Evolutionary conservation across 2,329 filamentous ascomycete genomes (phyloP).

Genomic region (Eutypa lata): DNA sequence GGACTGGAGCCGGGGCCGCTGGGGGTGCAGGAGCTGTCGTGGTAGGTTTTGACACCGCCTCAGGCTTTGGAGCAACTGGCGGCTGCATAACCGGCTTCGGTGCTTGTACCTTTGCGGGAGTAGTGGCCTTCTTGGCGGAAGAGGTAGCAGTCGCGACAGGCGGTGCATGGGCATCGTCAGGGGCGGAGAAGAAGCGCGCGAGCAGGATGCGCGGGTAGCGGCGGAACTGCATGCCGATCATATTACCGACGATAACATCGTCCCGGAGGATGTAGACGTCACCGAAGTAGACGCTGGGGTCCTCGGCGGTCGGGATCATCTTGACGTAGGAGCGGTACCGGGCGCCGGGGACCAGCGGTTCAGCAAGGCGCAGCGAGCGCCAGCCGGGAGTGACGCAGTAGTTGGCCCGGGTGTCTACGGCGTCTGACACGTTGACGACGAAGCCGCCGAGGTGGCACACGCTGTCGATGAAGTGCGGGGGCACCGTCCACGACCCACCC

Average conservation of each 20-base stretch:
- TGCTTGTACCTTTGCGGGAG: too few relatives aligned
- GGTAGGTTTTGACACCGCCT: too few relatives aligned
- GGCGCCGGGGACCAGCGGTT: slow-evolving; percentile 25
- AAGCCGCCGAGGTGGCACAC: slow-evolving; percentile 37
- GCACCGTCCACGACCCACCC: background rate
- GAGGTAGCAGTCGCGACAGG: slow-evolving; percentile 4
- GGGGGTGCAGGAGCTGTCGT: too few relatives aligned
- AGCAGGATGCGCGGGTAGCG: slow-evolving; percentile 34
- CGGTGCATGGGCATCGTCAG: slow-evolving; percentile 17
- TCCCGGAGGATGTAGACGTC: slow-evolving; percentile 35
- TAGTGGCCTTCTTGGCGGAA: too few relatives aligned
- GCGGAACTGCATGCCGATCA: slow-evolving; percentile 34
- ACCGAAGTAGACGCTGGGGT: slow-evolving; percentile 25
- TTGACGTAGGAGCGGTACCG: slow-evolving; percentile 35
- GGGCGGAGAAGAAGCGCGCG: slow-evolving; percentile 36
- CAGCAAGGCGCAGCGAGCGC: slow-evolving; percentile 29
- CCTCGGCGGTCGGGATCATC: slow-evolving; percentile 32
- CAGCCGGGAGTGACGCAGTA: slow-evolving; percentile 38
- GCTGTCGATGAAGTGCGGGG: slow-evolving; percentile 37
- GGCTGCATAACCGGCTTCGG: too few relatives aligned
- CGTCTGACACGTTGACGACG: slow-evolving; percentile 36
- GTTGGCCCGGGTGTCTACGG: slow-evolving; percentile 28
- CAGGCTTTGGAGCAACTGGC: too few relatives aligned
- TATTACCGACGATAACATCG: slow-evolving; percentile 29
- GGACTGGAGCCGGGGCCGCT: too few relatives aligned